phyloP scores from a whole-genome alignment of 2,329 filamentous ascomycete genomes.

The Clarireedia hainanense region DNA sequence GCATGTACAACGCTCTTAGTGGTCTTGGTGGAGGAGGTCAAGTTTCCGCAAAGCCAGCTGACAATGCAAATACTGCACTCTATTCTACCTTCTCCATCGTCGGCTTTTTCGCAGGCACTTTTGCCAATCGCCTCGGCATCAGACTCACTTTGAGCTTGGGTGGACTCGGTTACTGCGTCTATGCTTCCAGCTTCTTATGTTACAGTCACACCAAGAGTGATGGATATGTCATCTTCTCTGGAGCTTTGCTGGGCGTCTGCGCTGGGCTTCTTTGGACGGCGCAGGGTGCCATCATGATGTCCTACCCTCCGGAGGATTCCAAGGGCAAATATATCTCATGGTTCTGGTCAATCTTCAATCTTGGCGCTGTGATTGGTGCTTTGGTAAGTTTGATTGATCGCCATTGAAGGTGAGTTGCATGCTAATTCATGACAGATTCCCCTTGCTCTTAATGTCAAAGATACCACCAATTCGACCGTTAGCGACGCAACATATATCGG shows the following conservation, averaged over 20 bases:
- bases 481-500: slow-evolving; percentile 73
- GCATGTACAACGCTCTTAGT: slow-evolving; percentile 59
- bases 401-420: neutral
- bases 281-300: slow-evolving; percentile 80
- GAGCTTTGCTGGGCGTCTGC: slow-evolving; percentile 67
- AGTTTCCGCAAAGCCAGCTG: slow-evolving; percentile 33
- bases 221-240: slow-evolving; percentile 67
- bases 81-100: slow-evolving; percentile 45
- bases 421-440: slow-evolving; percentile 42
- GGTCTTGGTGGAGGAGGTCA: slow-evolving; percentile 56
- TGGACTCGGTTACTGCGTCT: slow-evolving; percentile 67
- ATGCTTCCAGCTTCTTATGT: slow-evolving; percentile 50
- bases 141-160: slow-evolving; percentile 60
- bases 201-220: slow-evolving; percentile 14
- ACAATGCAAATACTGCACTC: slow-evolving; percentile 34
- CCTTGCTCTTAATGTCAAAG: slow-evolving; percentile 61
- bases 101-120: slow-evolving; percentile 63
- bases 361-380: slow-evolving; percentile 78
- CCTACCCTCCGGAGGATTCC: slow-evolving; percentile 68
- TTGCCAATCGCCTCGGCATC: slow-evolving; percentile 67
- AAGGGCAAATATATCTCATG: slow-evolving; percentile 83
- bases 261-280: slow-evolving; percentile 74
- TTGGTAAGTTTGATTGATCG: slow-evolving; percentile 31
- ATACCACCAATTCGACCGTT: slow-evolving; percentile 39
- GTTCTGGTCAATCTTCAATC: slow-evolving; percentile 93